Conservation (phyloP, 73 alveolate genomes). For the Paraurostyla sp. region DNA sequence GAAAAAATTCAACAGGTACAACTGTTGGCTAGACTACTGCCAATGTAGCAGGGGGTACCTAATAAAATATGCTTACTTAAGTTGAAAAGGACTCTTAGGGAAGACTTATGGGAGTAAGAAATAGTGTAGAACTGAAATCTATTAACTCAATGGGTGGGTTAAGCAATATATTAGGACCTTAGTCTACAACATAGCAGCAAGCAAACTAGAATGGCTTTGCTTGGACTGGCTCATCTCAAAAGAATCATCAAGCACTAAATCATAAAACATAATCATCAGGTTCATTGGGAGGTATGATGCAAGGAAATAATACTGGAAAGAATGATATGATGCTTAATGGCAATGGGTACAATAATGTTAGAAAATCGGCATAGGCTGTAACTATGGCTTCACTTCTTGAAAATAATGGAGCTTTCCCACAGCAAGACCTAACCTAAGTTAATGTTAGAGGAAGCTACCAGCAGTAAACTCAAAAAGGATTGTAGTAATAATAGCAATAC, state of each 20-base stretch:
- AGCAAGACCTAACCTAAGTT: neutral
- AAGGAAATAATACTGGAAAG: too few relatives aligned
- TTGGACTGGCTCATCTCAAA: neutral
- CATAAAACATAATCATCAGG: neutral
- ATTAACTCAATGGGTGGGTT: slow-evolving; percentile 49
- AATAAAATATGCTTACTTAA: neutral
- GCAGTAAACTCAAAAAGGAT: neutral
- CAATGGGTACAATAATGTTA: too few relatives aligned
- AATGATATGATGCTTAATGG: slow-evolving; percentile 28
- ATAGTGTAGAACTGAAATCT: slow-evolving; percentile 54
- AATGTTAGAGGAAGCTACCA: neutral
- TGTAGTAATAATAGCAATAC: neutral
- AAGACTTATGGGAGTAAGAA: slow-evolving; percentile 51
- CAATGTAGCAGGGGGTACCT: too few relatives aligned
- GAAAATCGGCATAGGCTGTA: slow-evolving; percentile 50
- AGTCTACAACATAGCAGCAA: neutral
- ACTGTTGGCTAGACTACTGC: neutral
- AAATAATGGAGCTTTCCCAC: neutral
- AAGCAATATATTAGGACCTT: neutral
- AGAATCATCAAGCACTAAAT: neutral
- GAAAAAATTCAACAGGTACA: slow-evolving; percentile 50
- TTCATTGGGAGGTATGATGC: too few relatives aligned
- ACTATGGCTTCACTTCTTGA: slow-evolving; percentile 46
- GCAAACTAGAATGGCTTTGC: neutral
- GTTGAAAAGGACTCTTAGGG: slow-evolving; percentile 34